Percentiles rank a stretch among this genome's conserved stretches.
Evolutionary conservation across 306 rosid genomes (phyloP).

Genomic region (Aeschynomene evenia): DNA sequence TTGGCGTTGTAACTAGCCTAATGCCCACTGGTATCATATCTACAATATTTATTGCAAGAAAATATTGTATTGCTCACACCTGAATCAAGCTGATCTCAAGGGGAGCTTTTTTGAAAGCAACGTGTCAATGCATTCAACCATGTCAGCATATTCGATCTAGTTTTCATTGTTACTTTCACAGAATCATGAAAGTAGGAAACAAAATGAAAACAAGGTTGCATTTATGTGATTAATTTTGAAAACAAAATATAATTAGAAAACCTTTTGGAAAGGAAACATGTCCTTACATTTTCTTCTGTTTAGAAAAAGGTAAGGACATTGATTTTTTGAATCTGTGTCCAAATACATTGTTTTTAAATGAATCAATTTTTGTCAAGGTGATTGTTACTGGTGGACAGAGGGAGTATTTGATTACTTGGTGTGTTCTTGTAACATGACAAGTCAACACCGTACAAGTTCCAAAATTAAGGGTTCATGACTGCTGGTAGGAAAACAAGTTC

Average conservation of each 20-base stretch:
- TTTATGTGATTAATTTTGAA: too few species aligned
- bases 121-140: not conserved
- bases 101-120: slow-evolving; percentile 1
- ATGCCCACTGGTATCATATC: slow-evolving; percentile 11
- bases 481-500: not conserved
- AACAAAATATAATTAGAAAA: too few species aligned
- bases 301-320: too few species aligned
- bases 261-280: too few species aligned
- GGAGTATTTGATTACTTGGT: slow-evolving; percentile 21
- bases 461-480: not conserved
- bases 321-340: too few species aligned
- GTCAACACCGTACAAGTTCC: not conserved
- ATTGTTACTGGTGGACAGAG: too few species aligned
- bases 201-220: too few species aligned
- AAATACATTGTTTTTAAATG: too few species aligned
- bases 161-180: too few species aligned
- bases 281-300: slow-evolving; percentile 8
- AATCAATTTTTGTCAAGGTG: too few species aligned
- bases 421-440: not conserved
- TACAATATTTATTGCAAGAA: not conserved
- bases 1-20: not conserved
- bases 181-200: too few species aligned
- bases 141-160: too few species aligned
- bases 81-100: not conserved
- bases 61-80: not conserved